Conservation (phyloP, 768 basidiomycete species). For the Lactifluus pinguis region DNA sequence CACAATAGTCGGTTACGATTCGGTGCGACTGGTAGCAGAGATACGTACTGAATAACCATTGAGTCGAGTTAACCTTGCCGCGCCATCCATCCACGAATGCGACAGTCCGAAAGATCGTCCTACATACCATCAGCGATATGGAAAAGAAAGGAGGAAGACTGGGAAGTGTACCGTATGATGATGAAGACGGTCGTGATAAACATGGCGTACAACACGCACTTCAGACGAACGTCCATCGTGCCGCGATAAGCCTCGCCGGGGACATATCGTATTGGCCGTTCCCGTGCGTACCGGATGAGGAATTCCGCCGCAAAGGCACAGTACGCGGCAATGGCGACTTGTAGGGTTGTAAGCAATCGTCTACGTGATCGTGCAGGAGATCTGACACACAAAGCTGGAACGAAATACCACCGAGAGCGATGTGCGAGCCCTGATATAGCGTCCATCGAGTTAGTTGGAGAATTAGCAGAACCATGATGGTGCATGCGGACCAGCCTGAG, state of each 20-base stretch:
- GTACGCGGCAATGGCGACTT: slow-evolving; percentile 12
- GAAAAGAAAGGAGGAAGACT: background rate
- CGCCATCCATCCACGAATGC: slow-evolving; percentile 14
- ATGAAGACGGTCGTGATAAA: slow-evolving; percentile 14
- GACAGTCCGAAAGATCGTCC: slow-evolving; percentile 4
- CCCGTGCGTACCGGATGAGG: no score
- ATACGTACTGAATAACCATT: slow-evolving; percentile 9
- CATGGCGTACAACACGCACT: slow-evolving; percentile 4
- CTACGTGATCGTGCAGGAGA: background rate
- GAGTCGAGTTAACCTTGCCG: slow-evolving; percentile 7
- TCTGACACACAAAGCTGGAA: slow-evolving; percentile 12
- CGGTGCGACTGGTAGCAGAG: no score
- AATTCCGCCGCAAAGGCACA: no score
- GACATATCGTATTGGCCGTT: no score
- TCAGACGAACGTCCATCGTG: background rate
- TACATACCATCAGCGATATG: background rate
- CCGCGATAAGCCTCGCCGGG: background rate
- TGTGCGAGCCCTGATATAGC: no score
- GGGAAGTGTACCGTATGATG: slow-evolving; percentile 9
- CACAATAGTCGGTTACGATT: no score
- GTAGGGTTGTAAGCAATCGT: background rate
- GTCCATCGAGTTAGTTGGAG: background rate
- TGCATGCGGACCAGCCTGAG: no score
- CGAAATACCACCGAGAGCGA: slow-evolving; percentile 13
- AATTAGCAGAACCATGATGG: no score